Conservation (phyloP, 1,284 basidiomycete species). For the Heterobasidion parviporum region DNA sequence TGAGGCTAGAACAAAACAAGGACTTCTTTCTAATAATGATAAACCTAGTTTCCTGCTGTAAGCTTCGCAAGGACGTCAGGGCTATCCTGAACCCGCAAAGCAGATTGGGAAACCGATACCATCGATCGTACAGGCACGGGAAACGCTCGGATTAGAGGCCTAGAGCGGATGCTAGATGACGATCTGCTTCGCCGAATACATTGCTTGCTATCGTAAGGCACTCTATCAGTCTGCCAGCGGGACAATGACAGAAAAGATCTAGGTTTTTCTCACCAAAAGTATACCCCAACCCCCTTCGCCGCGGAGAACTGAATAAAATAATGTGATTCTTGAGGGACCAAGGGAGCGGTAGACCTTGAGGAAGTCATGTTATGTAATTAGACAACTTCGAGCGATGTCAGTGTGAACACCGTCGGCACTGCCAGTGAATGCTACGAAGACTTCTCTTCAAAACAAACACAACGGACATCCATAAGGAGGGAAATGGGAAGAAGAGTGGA, state of each 20-base stretch:
- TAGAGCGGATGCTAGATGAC: neutral
- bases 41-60: neutral
- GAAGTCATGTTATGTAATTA: neutral
- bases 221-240: conserved; percentile 4
- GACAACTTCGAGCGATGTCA: neutral
- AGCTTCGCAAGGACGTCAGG: neutral
- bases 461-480: neutral
- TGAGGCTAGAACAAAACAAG: neutral
- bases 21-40: neutral
- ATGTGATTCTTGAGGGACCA: no score
- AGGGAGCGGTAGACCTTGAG: neutral
- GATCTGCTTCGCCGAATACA: neutral
- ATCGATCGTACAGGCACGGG: conserved; percentile 4
- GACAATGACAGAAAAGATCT: neutral
- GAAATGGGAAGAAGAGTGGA: neutral
- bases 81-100: neutral
- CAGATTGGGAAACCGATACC: neutral
- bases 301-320: neutral
- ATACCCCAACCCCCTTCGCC: conserved; percentile 1
- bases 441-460: neutral
- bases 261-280: neutral
- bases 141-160: neutral
- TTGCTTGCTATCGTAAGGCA: conserved; percentile 1
- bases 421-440: neutral
- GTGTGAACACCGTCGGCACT: neutral